Evolutionary conservation across 306 rosid species (phyloP).

Genomic region (Carpinus fangiana): DNA sequence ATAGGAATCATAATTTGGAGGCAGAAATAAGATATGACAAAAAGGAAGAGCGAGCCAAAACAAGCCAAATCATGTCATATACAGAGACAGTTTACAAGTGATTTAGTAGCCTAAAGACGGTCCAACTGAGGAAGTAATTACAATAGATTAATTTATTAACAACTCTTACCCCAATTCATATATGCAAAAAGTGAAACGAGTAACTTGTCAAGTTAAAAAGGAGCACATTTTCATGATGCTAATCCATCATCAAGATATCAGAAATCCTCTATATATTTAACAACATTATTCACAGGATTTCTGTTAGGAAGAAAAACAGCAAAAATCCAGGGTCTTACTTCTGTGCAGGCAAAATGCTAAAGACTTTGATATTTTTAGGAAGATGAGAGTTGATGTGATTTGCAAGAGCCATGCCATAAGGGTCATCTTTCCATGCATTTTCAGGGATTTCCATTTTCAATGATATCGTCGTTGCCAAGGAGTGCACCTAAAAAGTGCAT

Average conservation of each 20-base stretch:
- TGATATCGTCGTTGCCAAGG: slow-evolving; percentile 75
- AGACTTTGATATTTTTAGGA: slow-evolving; percentile 67
- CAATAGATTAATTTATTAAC: not conserved
- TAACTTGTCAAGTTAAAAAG: not conserved
- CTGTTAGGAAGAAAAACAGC: not conserved
- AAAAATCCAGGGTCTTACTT: slow-evolving; percentile 48
- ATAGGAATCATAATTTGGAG: not conserved
- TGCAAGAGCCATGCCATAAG: slow-evolving; percentile 67
- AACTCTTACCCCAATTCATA: not conserved
- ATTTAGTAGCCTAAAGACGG: not conserved
- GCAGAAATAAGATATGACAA: not conserved
- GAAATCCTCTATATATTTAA: not conserved
- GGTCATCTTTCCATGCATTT: slow-evolving; percentile 70
- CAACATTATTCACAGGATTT: not conserved
- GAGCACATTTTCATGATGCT: not conserved
- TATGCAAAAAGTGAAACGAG: not conserved
- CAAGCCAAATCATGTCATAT: not conserved
- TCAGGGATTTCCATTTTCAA: slow-evolving; percentile 92
- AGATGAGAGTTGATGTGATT: slow-evolving; percentile 63
- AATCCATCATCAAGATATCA: slow-evolving; percentile 4
- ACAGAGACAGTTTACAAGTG: not conserved
- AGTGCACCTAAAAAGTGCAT: slow-evolving; percentile 62
- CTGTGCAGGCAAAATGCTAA: slow-evolving; percentile 77
- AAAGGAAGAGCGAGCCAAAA: not conserved
- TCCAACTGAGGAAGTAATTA: not conserved